Percentiles rank a stretch among this genome's conserved stretches.
Evolutionary conservation across 2,329 filamentous ascomycete genomes (phyloP).

Genomic region (Microsporum ferrugineum): DNA sequence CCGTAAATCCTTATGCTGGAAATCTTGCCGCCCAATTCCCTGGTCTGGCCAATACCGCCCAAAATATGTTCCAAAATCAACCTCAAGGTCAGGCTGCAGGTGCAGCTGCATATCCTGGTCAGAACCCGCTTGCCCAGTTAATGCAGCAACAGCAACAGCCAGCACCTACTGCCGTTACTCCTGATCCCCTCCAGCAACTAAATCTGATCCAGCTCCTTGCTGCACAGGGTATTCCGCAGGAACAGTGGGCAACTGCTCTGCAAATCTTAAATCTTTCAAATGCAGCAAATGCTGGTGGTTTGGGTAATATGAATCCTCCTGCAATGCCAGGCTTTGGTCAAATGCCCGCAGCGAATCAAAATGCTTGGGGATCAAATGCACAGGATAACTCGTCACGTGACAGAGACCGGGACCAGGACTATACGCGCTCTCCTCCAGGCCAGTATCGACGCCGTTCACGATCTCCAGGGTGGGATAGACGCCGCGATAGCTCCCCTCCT

Average conservation of each 20-base stretch:
- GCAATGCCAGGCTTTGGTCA: conserved; percentile 35
- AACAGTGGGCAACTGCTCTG: conserved; percentile 57
- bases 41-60: conserved; percentile 31
- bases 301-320: conserved; percentile 28
- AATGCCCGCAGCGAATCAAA: conserved; percentile 12
- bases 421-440: conserved; percentile 51
- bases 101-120: conserved; percentile 21
- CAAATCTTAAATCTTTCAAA: conserved; percentile 38
- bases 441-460: conserved; percentile 59
- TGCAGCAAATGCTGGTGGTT: conserved; percentile 19
- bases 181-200: conserved; percentile 56
- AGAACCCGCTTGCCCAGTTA: conserved; percentile 29
- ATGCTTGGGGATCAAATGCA: conserved; percentile 19
- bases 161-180: conserved; percentile 30
- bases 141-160: conserved; percentile 21
- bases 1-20: conserved; percentile 48
- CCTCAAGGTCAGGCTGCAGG: conserved; percentile 27
- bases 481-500: conserved; percentile 51
- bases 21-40: conserved; percentile 40
- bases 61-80: conserved; percentile 30
- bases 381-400: conserved; percentile 24
- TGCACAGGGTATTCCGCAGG: conserved; percentile 63
- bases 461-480: conserved; percentile 66
- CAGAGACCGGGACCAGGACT: conserved; percentile 47
- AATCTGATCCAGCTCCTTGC: conserved; percentile 63